Evolutionary conservation across 306 rosid species (phyloP).

Genomic region (Fragaria iinumae): DNA sequence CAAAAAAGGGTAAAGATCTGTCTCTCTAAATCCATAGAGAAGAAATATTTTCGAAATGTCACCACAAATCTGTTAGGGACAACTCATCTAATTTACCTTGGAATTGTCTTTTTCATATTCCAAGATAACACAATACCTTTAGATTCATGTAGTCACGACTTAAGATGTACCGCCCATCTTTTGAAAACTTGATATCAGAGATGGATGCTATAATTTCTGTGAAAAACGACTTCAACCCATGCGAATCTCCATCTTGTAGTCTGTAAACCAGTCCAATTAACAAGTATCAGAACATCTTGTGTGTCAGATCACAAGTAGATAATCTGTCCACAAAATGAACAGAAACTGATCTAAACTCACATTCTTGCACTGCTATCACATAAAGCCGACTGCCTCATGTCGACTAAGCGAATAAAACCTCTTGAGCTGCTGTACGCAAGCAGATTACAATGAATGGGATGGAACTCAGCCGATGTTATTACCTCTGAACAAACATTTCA

Average conservation of each 20-base stretch:
- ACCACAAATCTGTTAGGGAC: constrained; percentile 2
- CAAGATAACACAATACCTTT: constrained; percentile 39
- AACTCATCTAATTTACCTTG: background rate
- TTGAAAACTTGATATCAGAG: constrained; percentile 56
- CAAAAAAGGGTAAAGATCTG: background rate
- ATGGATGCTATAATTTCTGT: constrained; percentile 55
- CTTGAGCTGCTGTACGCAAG: constrained; percentile 75
- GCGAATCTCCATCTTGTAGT: constrained; percentile 46
- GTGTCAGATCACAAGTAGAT: constrained; percentile 9
- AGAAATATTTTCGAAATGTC: background rate
- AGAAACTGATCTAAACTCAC: constrained; percentile 37
- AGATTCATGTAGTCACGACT: constrained; percentile 73
- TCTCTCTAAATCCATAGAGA: background rate
- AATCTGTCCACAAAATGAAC: background rate
- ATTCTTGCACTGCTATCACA: constrained; percentile 56
- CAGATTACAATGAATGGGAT: constrained; percentile 72
- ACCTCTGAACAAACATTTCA: constrained; percentile 47
- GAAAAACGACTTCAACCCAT: constrained; percentile 48
- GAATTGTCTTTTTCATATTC: background rate
- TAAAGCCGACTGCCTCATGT: constrained; percentile 67
- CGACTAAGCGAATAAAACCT: constrained; percentile 64
- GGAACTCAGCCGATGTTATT: constrained; percentile 71
- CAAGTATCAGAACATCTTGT: constrained; percentile 23
- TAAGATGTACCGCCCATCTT: constrained; percentile 54
- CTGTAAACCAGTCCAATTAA: constrained; percentile 44